Evolutionary conservation across 2,329 filamentous ascomycete genomes (phyloP), one percentile per base, ranked within the genome.

Genomic region (Cordyceps fumosorosea): DNA sequence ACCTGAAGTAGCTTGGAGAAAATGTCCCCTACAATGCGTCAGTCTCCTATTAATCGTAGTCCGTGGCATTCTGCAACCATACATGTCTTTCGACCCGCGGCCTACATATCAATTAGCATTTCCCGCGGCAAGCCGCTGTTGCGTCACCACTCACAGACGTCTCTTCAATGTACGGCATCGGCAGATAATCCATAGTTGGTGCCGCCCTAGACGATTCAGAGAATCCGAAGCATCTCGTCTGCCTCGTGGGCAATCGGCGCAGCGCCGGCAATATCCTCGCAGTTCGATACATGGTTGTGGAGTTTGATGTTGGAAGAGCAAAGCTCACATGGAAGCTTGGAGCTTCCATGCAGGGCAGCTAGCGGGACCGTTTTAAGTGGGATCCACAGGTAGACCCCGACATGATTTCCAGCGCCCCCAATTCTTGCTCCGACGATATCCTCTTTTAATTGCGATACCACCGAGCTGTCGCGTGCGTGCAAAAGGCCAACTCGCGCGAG

Each of bases 1-100:
- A 89, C 88, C 78, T 91, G 89, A 20, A 93, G 77, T 6, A 93
- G 79, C 70, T 91, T 88, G 22, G 89, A 92, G 75, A 93, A 93
- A 67, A 93, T 91, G 72, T 93, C 89, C 76, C 89, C 89, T 89
- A 4, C 5, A 5, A n/a, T 3, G 29, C 7, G 42, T 56, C 26
- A 62, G 60, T 45, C 22, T 24, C 20, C 14, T 37, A 16, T 3
- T 26, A 45, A 32, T 5, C 18, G 3, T 1, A 14, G 7, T n/a
- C 20, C 11, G 18, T 16, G 3, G n/a, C 10, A 7, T n/a, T 7
- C 10, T 6, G 12, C 7, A 16, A 11, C 40, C 85, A 67, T 80
- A 91, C 89, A 91, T 74, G 88, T 90, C 73, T 88, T 87, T 83
- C 89, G 90, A 65, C 89, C 89, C 66, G 87, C 87, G 69, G 87